Base-by-base conservation (phyloP, 441 rosid species). In the Adansonia gregorii region DNA sequence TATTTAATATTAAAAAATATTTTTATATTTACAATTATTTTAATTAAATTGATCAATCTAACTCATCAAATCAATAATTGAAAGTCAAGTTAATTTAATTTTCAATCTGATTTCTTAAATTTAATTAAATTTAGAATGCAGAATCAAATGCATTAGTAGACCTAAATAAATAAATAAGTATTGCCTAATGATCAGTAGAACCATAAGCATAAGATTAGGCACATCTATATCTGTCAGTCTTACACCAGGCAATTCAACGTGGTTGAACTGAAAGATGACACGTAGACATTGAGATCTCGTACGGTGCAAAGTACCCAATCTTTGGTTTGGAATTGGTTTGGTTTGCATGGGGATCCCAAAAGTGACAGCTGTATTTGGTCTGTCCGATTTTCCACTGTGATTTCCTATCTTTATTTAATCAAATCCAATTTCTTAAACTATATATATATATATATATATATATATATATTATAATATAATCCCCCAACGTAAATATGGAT, bases 261-360 rank as follows among this genome's bases (percentile, higher is more conserved):
- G 79, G 80, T 45, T 35, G 54, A 56, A 64, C 8, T 2, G n/a
- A 7, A 0, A 27, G 1, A 11, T 22, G 77, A 79, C 80, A 81
- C 79, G 46, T 75, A 20, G 63, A 14, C 4, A 0, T 11, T 1
- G 8, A 20, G n/a, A 0, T 39, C 35, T 45, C 74, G 88, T 87
- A 87, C 88, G 86, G 87, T 76, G 52, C 82, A 43, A 71, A 76
- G 86, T 82, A 84, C 85, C 81, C 82, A 73, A 61, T 79, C 78
- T 72, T 66, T 27, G 35, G 35, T 27, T 27, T 27, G 35, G 35
- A 27, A 27, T 27, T 6, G 5, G 1, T 14, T 12, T 14, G 46
- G 1, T 19, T 5, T 59, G 80, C 81, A 77, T 76, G 80, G 77
- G 76, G 86, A 85, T 83, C 82, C 41, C 67, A 51, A 80, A 73